Evolutionary conservation across 1,139 yeast species (phyloP), one percentile per base, ranked within the genome.

Genomic region (Saccharomyces hybrid): DNA sequence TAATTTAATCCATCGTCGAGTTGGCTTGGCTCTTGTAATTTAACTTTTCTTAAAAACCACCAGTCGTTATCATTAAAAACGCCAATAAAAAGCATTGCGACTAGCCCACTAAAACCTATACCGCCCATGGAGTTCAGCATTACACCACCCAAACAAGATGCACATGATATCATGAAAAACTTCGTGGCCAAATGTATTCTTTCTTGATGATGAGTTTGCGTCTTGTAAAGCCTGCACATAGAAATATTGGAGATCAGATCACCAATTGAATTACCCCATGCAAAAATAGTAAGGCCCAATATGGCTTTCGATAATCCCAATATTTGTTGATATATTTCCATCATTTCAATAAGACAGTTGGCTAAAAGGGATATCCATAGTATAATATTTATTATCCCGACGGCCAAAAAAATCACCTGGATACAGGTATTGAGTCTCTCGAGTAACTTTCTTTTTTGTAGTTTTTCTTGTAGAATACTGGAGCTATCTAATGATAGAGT

Each of bases 221-320:
- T 66, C 16, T 61, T 59, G 55, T 69, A 68, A 5, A 69, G 58
- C 50, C 59, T 63, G 50, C 71, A 68, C 69, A 69, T 68, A 1
- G 96, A 88, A 51, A 86, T 76, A 65, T 93, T 90, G 0, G 97
- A 86, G 7, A 93, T 83, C 54, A 91, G 76, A 64, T 93, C 99
- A n/a, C 98, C 96, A 4, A 89, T 73, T 0, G 96, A 90, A 67
- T 91, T 93, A 6, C 99, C 99, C 60, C 91, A 74, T 0, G 98
- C 97, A 73, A 91, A 90, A 0, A 91, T 79, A 0, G 97, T 90
- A 26, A 90, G 74, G 0, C 98, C 98, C 23, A 89, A 70, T 5
- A 91, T 80, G 1, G 95, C 95, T 61, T 90, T 96, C 23, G 91
- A 83, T 2, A 68, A 58, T 5, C 65, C 62, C 6, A 68, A 65